Conservation (phyloP, 768 basidiomycete genomes). For the Leccinum arenicola region DNA sequence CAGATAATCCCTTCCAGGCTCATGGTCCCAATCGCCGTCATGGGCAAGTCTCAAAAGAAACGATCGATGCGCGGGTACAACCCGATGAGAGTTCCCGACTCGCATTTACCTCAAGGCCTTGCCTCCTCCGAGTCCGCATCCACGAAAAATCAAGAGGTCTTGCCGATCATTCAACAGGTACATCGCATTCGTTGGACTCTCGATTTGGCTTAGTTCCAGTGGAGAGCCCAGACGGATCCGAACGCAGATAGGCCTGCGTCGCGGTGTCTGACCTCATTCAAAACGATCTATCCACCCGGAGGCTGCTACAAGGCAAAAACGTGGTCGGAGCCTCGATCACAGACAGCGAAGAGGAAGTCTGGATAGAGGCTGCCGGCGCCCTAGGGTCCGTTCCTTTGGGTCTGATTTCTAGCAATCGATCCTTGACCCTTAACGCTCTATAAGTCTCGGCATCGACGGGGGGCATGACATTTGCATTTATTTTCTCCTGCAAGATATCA, state of each 20-base stretch:
- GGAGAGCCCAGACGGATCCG: conserved; percentile 69
- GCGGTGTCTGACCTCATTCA: conserved; percentile 95
- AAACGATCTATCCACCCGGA: conserved; percentile 89
- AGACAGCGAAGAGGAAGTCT: conserved; percentile 90
- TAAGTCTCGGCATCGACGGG: conserved; percentile 92
- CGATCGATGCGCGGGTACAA: conserved; percentile 83
- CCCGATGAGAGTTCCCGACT: conserved; percentile 90
- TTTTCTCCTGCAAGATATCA: conserved; percentile 58
- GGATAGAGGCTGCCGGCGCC: conserved; percentile 82
- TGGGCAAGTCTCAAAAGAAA: conserved; percentile 96
- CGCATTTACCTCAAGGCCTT: conserved; percentile 83
- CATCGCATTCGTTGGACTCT: background rate
- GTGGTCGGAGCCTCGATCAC: conserved; percentile 84
- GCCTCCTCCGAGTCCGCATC: conserved; percentile 70
- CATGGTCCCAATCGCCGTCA: conserved; percentile 28
- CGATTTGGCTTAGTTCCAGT: conserved; percentile 40
- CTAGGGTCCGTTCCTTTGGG: conserved; percentile 55
- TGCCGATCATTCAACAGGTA: conserved; percentile 92
- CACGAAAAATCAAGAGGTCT: conserved; percentile 71
- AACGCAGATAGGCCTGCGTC: conserved; percentile 95
- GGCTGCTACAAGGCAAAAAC: conserved; percentile 88
- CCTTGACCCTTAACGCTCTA: conserved; percentile 31
- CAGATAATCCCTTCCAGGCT: too few species aligned
- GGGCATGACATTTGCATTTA: conserved; percentile 93
- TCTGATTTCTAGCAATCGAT: background rate